Percentiles rank a stretch among this genome's conserved stretches.
Conservation (phyloP, 805 yeast genomes). For the Blastobotrys peoriensis region DNA sequence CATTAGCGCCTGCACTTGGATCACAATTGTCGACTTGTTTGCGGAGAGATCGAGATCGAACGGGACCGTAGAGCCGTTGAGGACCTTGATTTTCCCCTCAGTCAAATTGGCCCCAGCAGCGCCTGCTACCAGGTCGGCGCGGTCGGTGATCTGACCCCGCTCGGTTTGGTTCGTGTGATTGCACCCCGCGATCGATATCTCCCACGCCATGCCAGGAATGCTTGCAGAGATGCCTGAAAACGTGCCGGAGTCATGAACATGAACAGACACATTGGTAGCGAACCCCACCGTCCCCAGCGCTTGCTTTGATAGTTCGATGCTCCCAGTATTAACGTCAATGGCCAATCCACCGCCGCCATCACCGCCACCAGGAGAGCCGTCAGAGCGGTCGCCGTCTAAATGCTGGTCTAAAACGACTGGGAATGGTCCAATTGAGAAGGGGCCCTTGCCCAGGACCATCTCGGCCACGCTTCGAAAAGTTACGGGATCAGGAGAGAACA, state of each 20-base stretch:
- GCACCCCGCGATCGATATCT: conserved; percentile 26
- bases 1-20: conserved; percentile 16
- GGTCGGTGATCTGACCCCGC: too few species aligned
- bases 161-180: background rate
- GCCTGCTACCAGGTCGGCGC: too few species aligned
- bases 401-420: conserved; percentile 12
- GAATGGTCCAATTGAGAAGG: conserved; percentile 12
- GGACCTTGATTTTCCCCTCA: conserved; percentile 9
- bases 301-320: conserved; percentile 4
- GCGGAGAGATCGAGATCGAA: conserved; percentile 6
- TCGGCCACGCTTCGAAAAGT: conserved; percentile 11
- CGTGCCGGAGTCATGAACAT: background rate
- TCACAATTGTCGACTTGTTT: conserved; percentile 11
- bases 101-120: too few species aligned
- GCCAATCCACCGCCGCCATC: background rate
- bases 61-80: conserved; percentile 15
- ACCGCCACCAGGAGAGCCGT: background rate
- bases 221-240: background rate
- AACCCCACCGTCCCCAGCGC: background rate
- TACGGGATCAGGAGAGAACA: conserved; percentile 11
- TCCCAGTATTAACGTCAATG: conserved; percentile 5
- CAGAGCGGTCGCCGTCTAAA: conserved; percentile 7
- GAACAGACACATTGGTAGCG: conserved; percentile 9
- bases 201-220: conserved; percentile 28
- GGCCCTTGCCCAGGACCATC: conserved; percentile 13